phyloP scores from a whole-genome alignment of 1,284 basidiomycete genomes.

The Boletus semigastroideus region DNA sequence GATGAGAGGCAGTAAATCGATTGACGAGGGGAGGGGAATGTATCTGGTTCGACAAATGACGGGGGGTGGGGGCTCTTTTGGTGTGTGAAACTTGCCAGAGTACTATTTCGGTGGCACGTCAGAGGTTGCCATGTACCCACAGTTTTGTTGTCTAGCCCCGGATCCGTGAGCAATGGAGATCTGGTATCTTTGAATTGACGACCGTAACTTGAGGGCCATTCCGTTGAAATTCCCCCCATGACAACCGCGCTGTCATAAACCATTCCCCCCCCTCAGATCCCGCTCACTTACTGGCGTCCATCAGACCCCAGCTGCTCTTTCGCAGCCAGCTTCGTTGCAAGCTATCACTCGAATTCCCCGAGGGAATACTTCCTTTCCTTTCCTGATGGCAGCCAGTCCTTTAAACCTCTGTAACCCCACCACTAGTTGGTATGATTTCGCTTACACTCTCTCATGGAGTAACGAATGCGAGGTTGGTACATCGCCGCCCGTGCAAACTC shows the following conservation, averaged over 20 bases:
- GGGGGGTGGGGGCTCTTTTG: constrained; percentile 41
- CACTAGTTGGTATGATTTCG: constrained; percentile 27
- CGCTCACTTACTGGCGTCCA: constrained; percentile 1
- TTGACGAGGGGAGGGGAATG: constrained; percentile 65
- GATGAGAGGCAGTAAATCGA: constrained; percentile 53
- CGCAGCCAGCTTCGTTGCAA: constrained; percentile 6
- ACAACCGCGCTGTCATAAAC: constrained; percentile 8
- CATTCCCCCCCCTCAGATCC: background rate
- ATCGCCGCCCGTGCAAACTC: background rate
- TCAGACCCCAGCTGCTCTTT: constrained; percentile 7
- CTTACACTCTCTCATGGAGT: constrained; percentile 32
- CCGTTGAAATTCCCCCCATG: constrained; percentile 7
- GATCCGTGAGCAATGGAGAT: constrained; percentile 2
- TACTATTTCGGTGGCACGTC: background rate
- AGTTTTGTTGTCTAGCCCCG: background rate
- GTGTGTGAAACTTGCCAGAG: constrained; percentile 17
- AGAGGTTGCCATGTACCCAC: constrained; percentile 26
- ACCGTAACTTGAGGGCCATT: no score
- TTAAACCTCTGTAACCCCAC: constrained; percentile 13
- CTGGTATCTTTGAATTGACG: constrained; percentile 1
- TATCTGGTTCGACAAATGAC: constrained; percentile 71
- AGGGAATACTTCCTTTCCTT: constrained; percentile 17
- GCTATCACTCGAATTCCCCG: constrained; percentile 1
- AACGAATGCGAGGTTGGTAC: constrained; percentile 35
- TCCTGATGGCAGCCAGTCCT: constrained; percentile 21